phyloP scores from a whole-genome alignment of 2,329 filamentous ascomycete genomes.

The Penicillium sp. region DNA sequence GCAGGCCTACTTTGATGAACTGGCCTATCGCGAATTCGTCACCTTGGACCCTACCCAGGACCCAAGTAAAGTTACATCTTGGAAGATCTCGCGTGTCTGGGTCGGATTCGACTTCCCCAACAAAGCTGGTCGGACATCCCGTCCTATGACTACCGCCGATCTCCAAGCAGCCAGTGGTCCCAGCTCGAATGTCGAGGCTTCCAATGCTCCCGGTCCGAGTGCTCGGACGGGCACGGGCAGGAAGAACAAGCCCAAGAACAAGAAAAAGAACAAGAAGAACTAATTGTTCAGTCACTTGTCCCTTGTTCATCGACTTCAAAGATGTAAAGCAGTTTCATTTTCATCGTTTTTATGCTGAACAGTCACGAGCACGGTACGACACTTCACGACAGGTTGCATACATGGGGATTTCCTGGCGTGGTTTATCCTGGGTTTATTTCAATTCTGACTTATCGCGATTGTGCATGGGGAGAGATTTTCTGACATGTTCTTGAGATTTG shows the following conservation, averaged over 20 bases:
- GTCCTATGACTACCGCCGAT: background rate
- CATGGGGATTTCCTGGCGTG: no score
- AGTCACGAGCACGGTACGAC: no score
- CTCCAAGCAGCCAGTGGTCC: background rate
- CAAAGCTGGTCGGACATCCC: background rate
- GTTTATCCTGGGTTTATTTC: no score
- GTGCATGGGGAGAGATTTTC: no score
- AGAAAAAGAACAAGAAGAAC: background rate
- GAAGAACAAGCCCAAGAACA: background rate
- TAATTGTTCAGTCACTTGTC: background rate
- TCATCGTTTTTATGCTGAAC: no score
- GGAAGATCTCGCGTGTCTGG: background rate
- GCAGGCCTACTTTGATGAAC: slow-evolving; percentile 7
- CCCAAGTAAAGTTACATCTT: background rate
- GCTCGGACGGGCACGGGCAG: background rate
- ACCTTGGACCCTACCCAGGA: background rate
- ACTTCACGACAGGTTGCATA: no score
- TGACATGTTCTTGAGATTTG: no score
- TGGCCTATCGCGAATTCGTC: slow-evolving; percentile 24
- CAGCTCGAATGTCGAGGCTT: background rate
- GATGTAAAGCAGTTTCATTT: background rate
- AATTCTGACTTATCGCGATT: no score
- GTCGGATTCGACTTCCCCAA: background rate
- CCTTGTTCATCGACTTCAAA: background rate
- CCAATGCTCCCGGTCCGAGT: background rate